These are phyloP conservation scores for Leccinum sublutescens DNA, from an alignment of 768 basidiomycete species.

Conservation along the genomic window DNA sequence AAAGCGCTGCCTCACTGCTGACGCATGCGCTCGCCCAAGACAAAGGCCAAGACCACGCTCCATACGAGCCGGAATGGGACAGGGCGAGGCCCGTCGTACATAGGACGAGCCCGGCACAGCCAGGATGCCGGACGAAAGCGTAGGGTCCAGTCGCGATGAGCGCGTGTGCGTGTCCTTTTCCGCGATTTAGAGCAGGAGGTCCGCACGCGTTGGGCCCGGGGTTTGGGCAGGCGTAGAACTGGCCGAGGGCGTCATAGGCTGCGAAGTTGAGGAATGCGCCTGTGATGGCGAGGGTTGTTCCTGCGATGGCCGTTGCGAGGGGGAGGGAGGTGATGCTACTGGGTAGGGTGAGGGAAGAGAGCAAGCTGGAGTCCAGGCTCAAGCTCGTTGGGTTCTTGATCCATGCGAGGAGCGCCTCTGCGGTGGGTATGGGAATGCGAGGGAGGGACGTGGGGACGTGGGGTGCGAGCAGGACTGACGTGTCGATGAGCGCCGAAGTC, in stretches of 20 bases:
- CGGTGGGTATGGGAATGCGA: background rate
- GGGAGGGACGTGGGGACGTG: background rate
- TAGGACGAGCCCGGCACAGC: constrained; percentile 34
- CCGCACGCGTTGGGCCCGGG: constrained; percentile 4
- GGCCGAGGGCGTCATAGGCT: constrained; percentile 28
- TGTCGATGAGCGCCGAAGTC: constrained; percentile 10
- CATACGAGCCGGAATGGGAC: constrained; percentile 11
- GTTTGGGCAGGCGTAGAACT: constrained; percentile 21
- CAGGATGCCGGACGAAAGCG: constrained; percentile 29
- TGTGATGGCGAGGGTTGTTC: constrained; percentile 36
- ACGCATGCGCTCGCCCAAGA: background rate
- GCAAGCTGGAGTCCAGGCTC: background rate
- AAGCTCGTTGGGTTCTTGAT: background rate
- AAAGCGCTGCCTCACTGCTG: background rate
- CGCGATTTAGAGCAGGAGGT: background rate
- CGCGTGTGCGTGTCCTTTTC: constrained; percentile 14
- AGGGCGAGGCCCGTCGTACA: constrained; percentile 12
- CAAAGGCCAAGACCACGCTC: background rate
- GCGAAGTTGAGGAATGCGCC: constrained; percentile 40
- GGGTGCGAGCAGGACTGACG: constrained; percentile 7
- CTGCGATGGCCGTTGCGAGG: constrained; percentile 28
- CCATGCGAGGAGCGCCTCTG: background rate
- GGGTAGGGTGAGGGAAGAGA: background rate
- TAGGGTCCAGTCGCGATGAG: constrained; percentile 33
- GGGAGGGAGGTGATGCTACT: background rate